These are phyloP conservation scores for Isoetes engelmannii DNA, from an alignment of 83 land plant species.

Conservation along the genomic window DNA sequence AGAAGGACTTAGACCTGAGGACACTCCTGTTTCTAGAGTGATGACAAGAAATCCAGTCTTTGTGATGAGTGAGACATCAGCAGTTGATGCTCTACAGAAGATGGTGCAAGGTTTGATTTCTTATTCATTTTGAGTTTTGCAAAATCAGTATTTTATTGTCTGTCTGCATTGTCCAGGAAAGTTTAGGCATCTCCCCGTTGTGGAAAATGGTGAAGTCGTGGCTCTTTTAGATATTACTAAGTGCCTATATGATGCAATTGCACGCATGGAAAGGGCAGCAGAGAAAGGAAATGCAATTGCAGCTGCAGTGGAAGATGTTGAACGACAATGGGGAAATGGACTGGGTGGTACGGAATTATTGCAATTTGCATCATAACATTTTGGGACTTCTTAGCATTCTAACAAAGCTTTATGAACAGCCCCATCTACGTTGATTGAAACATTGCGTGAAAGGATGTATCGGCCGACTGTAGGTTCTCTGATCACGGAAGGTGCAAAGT, in stretches of 20 bases:
- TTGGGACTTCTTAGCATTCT: neutral
- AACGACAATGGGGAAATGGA: slow-evolving; percentile 20
- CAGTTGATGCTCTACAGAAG: slow-evolving; percentile 18
- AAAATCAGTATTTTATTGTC: neutral
- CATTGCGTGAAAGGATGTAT: slow-evolving; percentile 13
- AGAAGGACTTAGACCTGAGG: slow-evolving; percentile 18
- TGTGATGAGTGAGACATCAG: slow-evolving; percentile 22
- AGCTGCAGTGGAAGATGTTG: slow-evolving; percentile 19
- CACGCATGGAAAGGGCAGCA: slow-evolving; percentile 22
- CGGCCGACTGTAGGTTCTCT: slow-evolving; percentile 11
- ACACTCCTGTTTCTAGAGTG: slow-evolving; percentile 24
- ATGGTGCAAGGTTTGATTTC: slow-evolving; percentile 23
- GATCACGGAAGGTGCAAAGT: slow-evolving; percentile 16
- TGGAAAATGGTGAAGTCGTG: slow-evolving; percentile 20
- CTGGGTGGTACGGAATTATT: slow-evolving; percentile 1
- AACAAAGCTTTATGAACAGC: slow-evolving; percentile 3
- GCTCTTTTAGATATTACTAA: slow-evolving; percentile 19
- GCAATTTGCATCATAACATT: neutral
- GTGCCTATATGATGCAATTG: slow-evolving; percentile 24
- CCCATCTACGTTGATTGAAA: slow-evolving; percentile 8
- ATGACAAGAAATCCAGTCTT: slow-evolving; percentile 22
- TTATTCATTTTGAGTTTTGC: neutral
- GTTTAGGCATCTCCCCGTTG: slow-evolving; percentile 20
- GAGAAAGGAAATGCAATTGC: slow-evolving; percentile 21
- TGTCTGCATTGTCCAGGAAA: slow-evolving; percentile 15